These are phyloP conservation scores for Heliamphora exappendiculata DNA, from an alignment of 148 eudicot species.

Conservation along the genomic window DNA sequence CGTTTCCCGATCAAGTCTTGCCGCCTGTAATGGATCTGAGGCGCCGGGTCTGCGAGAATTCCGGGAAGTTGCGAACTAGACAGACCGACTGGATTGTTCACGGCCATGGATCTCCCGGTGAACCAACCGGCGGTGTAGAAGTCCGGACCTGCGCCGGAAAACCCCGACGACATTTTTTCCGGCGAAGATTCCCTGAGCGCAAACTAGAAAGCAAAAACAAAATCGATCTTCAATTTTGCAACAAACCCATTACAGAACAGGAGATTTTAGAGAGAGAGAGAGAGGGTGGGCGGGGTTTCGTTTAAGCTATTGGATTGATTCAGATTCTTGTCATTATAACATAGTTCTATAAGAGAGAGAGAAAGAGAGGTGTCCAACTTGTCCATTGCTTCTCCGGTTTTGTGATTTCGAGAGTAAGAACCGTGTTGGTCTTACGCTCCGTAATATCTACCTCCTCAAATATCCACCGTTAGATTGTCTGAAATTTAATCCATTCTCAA, in stretches of 20 bases:
- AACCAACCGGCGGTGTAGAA: slow-evolving; percentile 20
- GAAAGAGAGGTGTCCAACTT: slow-evolving; percentile 15
- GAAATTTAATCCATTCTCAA: not conserved
- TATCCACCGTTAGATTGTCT: not conserved
- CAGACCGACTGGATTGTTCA: slow-evolving; percentile 13
- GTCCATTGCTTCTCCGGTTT: not conserved
- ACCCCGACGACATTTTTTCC: slow-evolving; percentile 54
- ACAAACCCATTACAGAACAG: slow-evolving; percentile 29
- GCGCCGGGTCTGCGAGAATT: slow-evolving; percentile 23
- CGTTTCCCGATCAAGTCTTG: slow-evolving; percentile 63
- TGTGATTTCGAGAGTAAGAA: slow-evolving; percentile 3
- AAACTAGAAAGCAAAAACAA: not conserved
- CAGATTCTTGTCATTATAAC: slow-evolving; percentile 32
- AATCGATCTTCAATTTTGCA: not conserved
- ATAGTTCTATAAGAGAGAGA: not conserved
- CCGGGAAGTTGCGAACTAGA: slow-evolving; percentile 29
- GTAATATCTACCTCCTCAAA: not conserved
- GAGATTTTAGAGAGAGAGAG: slow-evolving; percentile 13
- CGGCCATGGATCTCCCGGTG: slow-evolving; percentile 21
- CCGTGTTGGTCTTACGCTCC: not conserved
- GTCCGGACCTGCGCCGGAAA: slow-evolving; percentile 35
- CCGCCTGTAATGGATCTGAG: slow-evolving; percentile 46
- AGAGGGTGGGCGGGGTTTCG: not conserved
- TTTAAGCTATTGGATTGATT: slow-evolving; percentile 24
- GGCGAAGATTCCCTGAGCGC: not conserved